phyloP scores from a whole-genome alignment of 2,329 filamentous ascomycete genomes.

The Colletotrichum eleusines region DNA sequence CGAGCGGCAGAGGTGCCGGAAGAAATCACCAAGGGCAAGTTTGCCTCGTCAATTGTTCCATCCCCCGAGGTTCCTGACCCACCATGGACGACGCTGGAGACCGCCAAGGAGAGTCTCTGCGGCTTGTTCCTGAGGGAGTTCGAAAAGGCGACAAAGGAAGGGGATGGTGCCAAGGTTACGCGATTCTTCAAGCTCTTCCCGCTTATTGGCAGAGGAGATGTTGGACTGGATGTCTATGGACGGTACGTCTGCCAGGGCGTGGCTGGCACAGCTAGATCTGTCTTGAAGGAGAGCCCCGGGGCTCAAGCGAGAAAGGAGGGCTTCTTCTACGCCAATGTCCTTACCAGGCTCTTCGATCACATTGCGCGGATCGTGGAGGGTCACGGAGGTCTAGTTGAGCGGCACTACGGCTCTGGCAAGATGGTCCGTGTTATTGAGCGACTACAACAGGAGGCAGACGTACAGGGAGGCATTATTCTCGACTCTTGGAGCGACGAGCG shows the following conservation, averaged over 20 bases:
- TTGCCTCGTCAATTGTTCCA: conserved; percentile 92
- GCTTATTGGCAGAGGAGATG: conserved; percentile 87
- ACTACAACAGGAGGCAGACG: conserved; percentile 92
- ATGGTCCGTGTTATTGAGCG: conserved; percentile 96
- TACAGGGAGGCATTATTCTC: conserved; percentile 94
- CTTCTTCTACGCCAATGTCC: conserved; percentile 90
- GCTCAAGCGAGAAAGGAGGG: conserved; percentile 73
- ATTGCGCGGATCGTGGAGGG: conserved; percentile 96
- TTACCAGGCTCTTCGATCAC: conserved; percentile 96
- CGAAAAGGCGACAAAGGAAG: conserved; percentile 87
- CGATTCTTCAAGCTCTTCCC: conserved; percentile 99
- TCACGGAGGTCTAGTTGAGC: conserved; percentile 90
- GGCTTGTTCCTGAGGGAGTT: conserved; percentile 94
- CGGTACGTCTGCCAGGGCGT: conserved; percentile 97
- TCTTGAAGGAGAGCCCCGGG: conserved; percentile 73
- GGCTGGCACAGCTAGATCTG: conserved; percentile 82
- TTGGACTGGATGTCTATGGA: conserved; percentile 94
- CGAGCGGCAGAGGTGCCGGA: conserved; percentile 85
- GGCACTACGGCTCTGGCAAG: conserved; percentile 91
- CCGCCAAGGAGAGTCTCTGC: conserved; percentile 89
- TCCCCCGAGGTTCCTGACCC: conserved; percentile 95
- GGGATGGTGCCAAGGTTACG: conserved; percentile 90
- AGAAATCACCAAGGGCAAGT: conserved; percentile 83
- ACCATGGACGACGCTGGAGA: conserved; percentile 86
- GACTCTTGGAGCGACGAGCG: conserved; percentile 97